Percentiles rank a stretch among this genome's conserved stretches.
phyloP scores from a whole-genome alignment of 1,284 basidiomycete genomes.

The Trametes pubescens region DNA sequence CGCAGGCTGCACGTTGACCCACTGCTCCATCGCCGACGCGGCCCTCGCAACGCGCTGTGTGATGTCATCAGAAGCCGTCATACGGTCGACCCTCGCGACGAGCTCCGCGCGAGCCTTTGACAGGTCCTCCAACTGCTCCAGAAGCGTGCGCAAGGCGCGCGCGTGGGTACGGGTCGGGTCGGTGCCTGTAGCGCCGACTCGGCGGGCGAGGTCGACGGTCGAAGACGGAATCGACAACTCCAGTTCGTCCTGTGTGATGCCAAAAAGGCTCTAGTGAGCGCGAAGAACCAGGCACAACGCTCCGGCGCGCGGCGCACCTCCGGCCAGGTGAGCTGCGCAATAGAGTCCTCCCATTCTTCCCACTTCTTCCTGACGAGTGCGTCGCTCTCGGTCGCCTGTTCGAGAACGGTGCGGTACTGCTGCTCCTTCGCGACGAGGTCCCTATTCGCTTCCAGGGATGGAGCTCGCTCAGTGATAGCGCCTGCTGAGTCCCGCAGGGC shows the following conservation, averaged over 20 bases:
- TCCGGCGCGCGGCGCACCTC: slow-evolving; percentile 57
- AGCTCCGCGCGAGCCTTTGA: slow-evolving; percentile 68
- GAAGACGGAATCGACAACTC: slow-evolving; percentile 75
- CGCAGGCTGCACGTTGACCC: slow-evolving; percentile 79
- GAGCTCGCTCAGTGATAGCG: slow-evolving; percentile 54
- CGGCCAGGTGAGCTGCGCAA: slow-evolving; percentile 74
- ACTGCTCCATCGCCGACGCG: slow-evolving; percentile 67
- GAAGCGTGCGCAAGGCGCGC: slow-evolving; percentile 75
- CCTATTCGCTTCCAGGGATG: slow-evolving; percentile 83
- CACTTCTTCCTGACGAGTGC: slow-evolving; percentile 81
- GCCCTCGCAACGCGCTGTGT: slow-evolving; percentile 73
- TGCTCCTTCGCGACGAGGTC: slow-evolving; percentile 76
- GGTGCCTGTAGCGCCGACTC: slow-evolving; percentile 40
- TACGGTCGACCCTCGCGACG: slow-evolving; percentile 70
- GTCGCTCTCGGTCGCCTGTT: slow-evolving; percentile 80
- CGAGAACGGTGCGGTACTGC: slow-evolving; percentile 77
- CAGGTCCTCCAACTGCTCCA: slow-evolving; percentile 86
- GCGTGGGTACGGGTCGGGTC: slow-evolving; percentile 65
- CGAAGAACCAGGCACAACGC: background rate
- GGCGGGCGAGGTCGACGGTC: slow-evolving; percentile 50
- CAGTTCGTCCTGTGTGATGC: slow-evolving; percentile 63
- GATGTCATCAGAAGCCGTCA: slow-evolving; percentile 81
- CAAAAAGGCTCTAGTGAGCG: slow-evolving; percentile 1
- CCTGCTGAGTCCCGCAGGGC: slow-evolving; percentile 56
- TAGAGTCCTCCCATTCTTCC: slow-evolving; percentile 85